Percentiles rank a stretch among this genome's conserved stretches.
These are phyloP conservation scores for Pythium phragmitis DNA, from an alignment of 352 stramenopile species.

Conservation along the genomic window DNA sequence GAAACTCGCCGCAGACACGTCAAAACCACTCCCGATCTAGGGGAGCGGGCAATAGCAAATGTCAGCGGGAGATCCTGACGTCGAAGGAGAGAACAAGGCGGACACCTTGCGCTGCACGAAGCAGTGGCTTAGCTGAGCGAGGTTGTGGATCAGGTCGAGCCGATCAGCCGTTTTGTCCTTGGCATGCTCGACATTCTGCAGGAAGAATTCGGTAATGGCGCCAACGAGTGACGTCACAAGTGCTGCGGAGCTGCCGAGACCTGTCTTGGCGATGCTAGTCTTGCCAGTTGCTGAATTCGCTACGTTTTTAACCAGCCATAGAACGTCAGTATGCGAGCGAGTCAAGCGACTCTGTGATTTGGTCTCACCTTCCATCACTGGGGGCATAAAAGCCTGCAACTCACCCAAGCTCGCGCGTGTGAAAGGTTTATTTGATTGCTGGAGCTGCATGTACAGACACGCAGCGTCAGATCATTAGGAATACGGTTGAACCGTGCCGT, in stretches of 20 bases:
- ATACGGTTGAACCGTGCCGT: neutral
- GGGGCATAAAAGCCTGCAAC: slow-evolving; percentile 86
- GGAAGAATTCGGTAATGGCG: slow-evolving; percentile 85
- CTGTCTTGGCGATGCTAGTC: slow-evolving; percentile 88
- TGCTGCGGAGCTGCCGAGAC: slow-evolving; percentile 94
- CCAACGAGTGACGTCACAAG: slow-evolving; percentile 95
- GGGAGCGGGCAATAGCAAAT: neutral
- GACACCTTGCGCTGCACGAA: slow-evolving; percentile 93
- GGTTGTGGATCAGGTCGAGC: slow-evolving; percentile 88
- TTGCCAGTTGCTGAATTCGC: neutral
- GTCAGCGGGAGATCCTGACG: neutral
- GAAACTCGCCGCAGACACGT: slow-evolving; percentile 93
- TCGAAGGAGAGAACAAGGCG: neutral
- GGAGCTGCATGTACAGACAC: slow-evolving; percentile 45
- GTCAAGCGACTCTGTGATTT: neutral
- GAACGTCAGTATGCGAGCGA: neutral
- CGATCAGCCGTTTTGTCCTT: neutral
- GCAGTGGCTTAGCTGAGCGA: slow-evolving; percentile 94
- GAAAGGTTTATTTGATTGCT: slow-evolving; percentile 50
- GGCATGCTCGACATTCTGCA: slow-evolving; percentile 10
- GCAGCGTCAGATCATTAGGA: neutral
- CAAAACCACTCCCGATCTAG: slow-evolving; percentile 96
- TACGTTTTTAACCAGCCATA: neutral
- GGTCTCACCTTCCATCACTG: slow-evolving; percentile 51
- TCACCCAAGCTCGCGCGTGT: slow-evolving; percentile 61